Base-by-base conservation (phyloP, 192 early-diverging fungal genomes). In the Chytriomyces confervae region DNA sequence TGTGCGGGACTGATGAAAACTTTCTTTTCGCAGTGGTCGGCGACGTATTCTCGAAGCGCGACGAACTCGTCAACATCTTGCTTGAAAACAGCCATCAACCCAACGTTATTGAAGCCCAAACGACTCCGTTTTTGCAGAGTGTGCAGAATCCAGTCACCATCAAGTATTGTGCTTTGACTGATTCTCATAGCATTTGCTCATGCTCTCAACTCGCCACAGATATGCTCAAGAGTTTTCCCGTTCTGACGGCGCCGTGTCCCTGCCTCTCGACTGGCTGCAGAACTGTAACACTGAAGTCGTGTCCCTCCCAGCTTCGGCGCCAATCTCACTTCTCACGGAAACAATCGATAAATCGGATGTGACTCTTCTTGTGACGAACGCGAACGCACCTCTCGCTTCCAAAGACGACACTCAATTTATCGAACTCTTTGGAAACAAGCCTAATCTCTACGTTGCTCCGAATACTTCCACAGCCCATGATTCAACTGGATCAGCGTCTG, bases 361-460 rank as follows among this genome's bases (percentile, higher is more conserved):
- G 18, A 66, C 80, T 62, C 66, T 85, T 43, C 72, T 83, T 18
- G 79, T 81, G 9, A 85, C 84, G 11, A 49, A 66, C 46, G 73
- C 77, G 5, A 45, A 16, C 10, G 9, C 68, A 8, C 77, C 79
- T 5, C 57, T 85, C 5, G 66, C 61, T 4, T 48, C 72, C 27
- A 24, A 68, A 18, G 9, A 46, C 8, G 84, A 85, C 46, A 18
- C 48, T 2, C 50, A 46, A 6, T 81, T 83, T 71, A 7, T 83
- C 44, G 49, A 79, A 45, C 23, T 63, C 10, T 81, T 81, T 65
- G 69, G 27, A 23, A 79, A 80, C 20, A 80, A 78, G 60, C 63
- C 60, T 13, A 84, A 77, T 68, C 16, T 85, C 43, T 45, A 82
- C 7, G 70, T 85, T 47, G 81, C 79, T 9, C 79, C 79, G 4